Evolutionary conservation across 805 yeast species (phyloP).

Genomic region (Lipomyces sp.): DNA sequence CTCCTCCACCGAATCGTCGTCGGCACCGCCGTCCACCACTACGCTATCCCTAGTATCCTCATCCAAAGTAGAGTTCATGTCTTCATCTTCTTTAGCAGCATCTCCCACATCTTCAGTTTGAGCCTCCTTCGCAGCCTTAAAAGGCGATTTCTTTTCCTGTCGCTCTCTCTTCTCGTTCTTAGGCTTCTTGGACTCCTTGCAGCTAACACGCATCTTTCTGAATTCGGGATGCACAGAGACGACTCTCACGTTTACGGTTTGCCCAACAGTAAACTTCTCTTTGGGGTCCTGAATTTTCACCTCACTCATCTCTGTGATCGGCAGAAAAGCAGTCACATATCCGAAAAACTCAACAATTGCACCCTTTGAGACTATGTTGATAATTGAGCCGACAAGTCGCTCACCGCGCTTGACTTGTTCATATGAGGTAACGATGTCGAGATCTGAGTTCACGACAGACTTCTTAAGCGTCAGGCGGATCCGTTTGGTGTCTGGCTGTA

Average conservation of each 20-base stretch:
- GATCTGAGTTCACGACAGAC: conserved; percentile 65
- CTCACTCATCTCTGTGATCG: conserved; percentile 87
- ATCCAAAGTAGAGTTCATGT: conserved; percentile 39
- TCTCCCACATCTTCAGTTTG: conserved; percentile 55
- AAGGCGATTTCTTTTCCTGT: conserved; percentile 23
- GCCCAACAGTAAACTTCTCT: conserved; percentile 81
- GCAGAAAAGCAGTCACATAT: conserved; percentile 74
- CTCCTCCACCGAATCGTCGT: conserved; percentile 9
- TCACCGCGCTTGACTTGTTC: conserved; percentile 61
- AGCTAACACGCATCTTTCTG: conserved; percentile 68
- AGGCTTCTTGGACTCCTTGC: conserved; percentile 58
- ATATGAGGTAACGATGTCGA: conserved; percentile 47
- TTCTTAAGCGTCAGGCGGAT: conserved; percentile 78
- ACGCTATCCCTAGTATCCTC: conserved; percentile 40
- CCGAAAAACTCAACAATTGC: conserved; percentile 86
- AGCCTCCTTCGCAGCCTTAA: conserved; percentile 3
- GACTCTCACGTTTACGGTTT: conserved; percentile 73
- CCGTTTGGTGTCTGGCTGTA: conserved; percentile 52
- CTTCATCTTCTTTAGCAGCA: conserved; percentile 44
- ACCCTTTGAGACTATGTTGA: conserved; percentile 72
- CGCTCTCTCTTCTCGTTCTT: conserved; percentile 38
- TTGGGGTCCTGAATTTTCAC: conserved; percentile 77
- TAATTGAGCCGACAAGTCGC: conserved; percentile 74
- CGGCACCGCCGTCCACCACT: conserved; percentile 42
- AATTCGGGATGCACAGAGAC: conserved; percentile 59